Evolutionary conservation across 2,329 filamentous ascomycete genomes (phyloP).

Genomic region (Sphaerulina vaccinii): DNA sequence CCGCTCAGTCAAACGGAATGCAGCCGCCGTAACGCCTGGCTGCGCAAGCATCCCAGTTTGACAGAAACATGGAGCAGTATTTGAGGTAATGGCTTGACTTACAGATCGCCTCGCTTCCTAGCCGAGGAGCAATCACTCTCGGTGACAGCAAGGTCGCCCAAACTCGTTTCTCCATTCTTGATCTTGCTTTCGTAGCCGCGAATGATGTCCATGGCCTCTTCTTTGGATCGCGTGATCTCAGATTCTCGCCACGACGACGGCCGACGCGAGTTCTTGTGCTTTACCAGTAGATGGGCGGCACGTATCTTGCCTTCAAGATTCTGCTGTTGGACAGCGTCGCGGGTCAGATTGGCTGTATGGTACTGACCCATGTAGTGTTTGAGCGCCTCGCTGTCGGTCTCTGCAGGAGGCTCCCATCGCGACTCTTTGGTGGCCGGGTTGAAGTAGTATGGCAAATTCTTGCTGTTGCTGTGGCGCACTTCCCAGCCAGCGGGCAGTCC

Average conservation of each 20-base stretch:
- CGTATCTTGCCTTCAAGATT: constrained; percentile 77
- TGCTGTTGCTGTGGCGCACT: constrained; percentile 95
- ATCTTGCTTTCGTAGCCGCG: constrained; percentile 74
- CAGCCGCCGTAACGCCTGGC: too few relatives aligned
- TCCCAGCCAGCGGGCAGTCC: constrained; percentile 52
- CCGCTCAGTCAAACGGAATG: too few relatives aligned
- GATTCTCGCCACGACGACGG: constrained; percentile 92
- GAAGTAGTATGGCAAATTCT: constrained; percentile 99
- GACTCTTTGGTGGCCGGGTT: constrained; percentile 82
- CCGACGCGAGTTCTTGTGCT: constrained; percentile 83
- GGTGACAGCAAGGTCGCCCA: constrained; percentile 80
- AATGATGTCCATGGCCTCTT: constrained; percentile 79
- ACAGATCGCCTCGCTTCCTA: constrained; percentile 87
- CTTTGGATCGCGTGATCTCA: constrained; percentile 82
- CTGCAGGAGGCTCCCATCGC: constrained; percentile 87
- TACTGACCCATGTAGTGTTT: constrained; percentile 91
- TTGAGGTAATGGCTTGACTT: constrained; percentile 38
- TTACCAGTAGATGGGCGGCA: constrained; percentile 87
- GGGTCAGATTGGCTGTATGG: constrained; percentile 57
- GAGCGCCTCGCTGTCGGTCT: constrained; percentile 86
- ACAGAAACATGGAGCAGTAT: too few relatives aligned
- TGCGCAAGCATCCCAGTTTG: too few relatives aligned
- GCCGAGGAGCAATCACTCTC: constrained; percentile 97
- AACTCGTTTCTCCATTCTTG: constrained; percentile 61
- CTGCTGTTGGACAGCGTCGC: constrained; percentile 24